These are phyloP conservation scores for Lanzia echinophila DNA, from an alignment of 2,329 filamentous ascomycete species.

Conservation along the genomic window DNA sequence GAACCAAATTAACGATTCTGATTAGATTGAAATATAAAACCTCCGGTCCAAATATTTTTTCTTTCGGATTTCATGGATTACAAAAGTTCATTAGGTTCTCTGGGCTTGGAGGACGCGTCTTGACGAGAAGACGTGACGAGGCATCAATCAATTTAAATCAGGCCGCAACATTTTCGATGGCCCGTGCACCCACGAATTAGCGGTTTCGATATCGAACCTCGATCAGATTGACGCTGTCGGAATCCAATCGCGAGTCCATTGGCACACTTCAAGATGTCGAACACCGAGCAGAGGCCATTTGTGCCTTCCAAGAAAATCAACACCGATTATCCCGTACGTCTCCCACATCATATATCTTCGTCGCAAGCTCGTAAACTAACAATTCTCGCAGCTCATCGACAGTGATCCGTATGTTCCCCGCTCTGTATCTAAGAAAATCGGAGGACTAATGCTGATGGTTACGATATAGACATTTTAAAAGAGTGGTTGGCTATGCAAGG, in stretches of 20 bases:
- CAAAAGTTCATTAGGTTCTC: neutral
- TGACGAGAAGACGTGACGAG: slow-evolving; percentile 7
- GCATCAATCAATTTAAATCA: slow-evolving; percentile 6
- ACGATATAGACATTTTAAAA: slow-evolving; percentile 70
- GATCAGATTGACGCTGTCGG: neutral
- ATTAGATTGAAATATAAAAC: neutral
- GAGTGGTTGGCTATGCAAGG: slow-evolving; percentile 82
- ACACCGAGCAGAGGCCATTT: slow-evolving; percentile 38
- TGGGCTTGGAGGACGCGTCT: neutral
- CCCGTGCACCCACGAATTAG: slow-evolving; percentile 5
- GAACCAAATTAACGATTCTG: no score
- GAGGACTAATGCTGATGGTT: slow-evolving; percentile 22
- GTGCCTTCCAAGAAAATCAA: slow-evolving; percentile 72
- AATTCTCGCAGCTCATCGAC: slow-evolving; percentile 79
- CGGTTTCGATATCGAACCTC: slow-evolving; percentile 11
- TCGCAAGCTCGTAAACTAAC: slow-evolving; percentile 20
- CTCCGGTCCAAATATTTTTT: neutral
- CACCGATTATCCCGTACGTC: slow-evolving; percentile 79
- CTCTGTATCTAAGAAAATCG: neutral
- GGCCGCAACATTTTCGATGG: neutral
- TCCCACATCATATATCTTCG: slow-evolving; percentile 11
- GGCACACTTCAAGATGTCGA: slow-evolving; percentile 31
- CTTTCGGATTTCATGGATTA: neutral
- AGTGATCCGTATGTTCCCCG: slow-evolving; percentile 77
- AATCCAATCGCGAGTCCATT: slow-evolving; percentile 22